These are phyloP conservation scores for Colletotrichum tropicale DNA, from an alignment of 2,329 filamentous ascomycete species.

Conservation along the genomic window DNA sequence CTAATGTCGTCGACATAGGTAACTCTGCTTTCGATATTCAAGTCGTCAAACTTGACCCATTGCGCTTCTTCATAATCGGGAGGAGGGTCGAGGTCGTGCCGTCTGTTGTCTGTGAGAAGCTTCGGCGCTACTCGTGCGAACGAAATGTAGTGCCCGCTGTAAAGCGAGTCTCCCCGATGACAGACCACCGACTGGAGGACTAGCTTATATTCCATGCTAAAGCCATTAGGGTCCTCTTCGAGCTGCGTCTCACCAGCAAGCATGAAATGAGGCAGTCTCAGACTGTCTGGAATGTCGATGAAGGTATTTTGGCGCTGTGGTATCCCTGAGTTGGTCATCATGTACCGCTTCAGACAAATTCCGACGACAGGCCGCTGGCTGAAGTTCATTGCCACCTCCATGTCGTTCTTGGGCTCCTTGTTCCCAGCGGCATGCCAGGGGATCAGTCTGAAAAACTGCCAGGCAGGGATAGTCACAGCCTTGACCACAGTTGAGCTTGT, in stretches of 20 bases:
- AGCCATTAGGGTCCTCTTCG: constrained; percentile 59
- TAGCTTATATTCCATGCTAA: constrained; percentile 91
- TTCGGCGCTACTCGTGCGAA: constrained; percentile 78
- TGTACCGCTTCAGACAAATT: constrained; percentile 91
- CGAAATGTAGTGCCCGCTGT: constrained; percentile 90
- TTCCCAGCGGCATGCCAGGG: constrained; percentile 80
- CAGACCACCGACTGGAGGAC: constrained; percentile 91
- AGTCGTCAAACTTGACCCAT: constrained; percentile 94
- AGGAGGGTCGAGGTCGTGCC: constrained; percentile 59
- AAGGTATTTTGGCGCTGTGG: constrained; percentile 78
- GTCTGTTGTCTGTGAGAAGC: constrained; percentile 63
- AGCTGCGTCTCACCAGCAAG: constrained; percentile 73
- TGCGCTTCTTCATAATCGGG: constrained; percentile 73
- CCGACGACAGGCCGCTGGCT: constrained; percentile 85
- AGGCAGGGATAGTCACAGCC: constrained; percentile 93
- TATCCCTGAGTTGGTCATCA: constrained; percentile 70
- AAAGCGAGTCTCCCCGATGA: constrained; percentile 83
- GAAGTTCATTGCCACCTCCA: constrained; percentile 89
- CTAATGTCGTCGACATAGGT: constrained; percentile 78
- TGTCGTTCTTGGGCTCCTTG: constrained; percentile 64
- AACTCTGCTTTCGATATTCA: constrained; percentile 72
- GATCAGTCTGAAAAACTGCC: constrained; percentile 95
- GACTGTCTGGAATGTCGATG: constrained; percentile 83
- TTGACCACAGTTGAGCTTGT: constrained; percentile 63
- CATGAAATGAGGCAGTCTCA: constrained; percentile 91